Percentiles rank a stretch among this genome's conserved stretches.
Evolutionary conservation across 768 basidiomycete species (phyloP).

Genomic region (Asterophora parasitica): DNA sequence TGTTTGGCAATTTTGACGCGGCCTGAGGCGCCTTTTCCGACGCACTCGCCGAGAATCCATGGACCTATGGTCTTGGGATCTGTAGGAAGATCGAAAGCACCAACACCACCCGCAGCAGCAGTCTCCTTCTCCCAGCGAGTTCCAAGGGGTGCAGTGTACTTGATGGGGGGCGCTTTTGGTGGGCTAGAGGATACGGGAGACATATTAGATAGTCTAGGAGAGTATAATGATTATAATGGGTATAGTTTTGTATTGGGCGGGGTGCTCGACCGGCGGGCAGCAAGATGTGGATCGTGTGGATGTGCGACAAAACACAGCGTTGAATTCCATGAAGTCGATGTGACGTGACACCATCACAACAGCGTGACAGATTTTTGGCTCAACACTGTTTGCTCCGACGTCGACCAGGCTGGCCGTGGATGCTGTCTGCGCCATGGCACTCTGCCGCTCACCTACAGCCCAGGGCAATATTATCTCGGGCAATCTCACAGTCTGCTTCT

Average conservation of each 20-base stretch:
- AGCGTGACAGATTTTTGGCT: conserved; percentile 10
- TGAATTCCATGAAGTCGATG: conserved; percentile 7
- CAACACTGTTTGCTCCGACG: background rate
- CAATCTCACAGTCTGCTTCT: conserved; percentile 6
- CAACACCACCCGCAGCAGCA: conserved; percentile 67
- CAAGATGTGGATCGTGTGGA: conserved; percentile 12
- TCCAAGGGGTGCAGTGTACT: conserved; percentile 64
- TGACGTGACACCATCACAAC: conserved; percentile 6
- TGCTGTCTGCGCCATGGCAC: conserved; percentile 30
- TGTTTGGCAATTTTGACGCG: conserved; percentile 94
- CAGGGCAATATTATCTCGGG: conserved; percentile 14
- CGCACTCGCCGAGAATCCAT: conserved; percentile 90
- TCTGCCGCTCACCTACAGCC: conserved; percentile 14
- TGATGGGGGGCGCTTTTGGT: conserved; percentile 67
- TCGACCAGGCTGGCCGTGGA: conserved; percentile 16
- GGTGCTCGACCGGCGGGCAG: conserved; percentile 43
- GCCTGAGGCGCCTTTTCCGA: conserved; percentile 91
- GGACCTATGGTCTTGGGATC: conserved; percentile 87
- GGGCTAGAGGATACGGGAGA: conserved; percentile 45
- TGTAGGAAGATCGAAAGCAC: conserved; percentile 75
- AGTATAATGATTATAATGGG: conserved; percentile 22
- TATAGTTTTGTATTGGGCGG: conserved; percentile 32
- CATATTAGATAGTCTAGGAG: conserved; percentile 28
- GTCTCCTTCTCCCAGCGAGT: conserved; percentile 89
- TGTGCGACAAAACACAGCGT: conserved; percentile 12